A percentile compares a stretch with the other conserved stretches of the same genome.
phyloP scores from a whole-genome alignment of 1,139 yeast genomes.

The Geotrichum carabidarum region DNA sequence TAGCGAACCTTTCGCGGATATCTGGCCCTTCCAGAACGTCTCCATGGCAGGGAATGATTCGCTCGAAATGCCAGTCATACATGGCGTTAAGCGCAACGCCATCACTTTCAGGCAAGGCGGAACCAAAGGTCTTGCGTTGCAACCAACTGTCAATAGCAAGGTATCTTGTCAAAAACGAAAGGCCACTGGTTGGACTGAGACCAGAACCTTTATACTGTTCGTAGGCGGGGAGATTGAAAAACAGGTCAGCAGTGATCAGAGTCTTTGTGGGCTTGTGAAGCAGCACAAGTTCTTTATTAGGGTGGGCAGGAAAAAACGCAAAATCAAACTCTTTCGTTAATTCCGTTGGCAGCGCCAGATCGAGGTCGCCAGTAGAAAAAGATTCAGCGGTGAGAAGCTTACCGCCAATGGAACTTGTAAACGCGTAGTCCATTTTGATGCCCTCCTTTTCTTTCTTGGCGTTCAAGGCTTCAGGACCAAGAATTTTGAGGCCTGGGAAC shows the following conservation, averaged over 20 bases:
- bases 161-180: slow-evolving; percentile 39
- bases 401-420: slow-evolving; percentile 25
- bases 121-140: slow-evolving; percentile 36
- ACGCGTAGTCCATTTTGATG: slow-evolving; percentile 38
- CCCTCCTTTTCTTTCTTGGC: slow-evolving; percentile 35
- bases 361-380: slow-evolving; percentile 20
- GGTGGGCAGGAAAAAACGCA: slow-evolving; percentile 51
- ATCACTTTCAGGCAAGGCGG: slow-evolving; percentile 30
- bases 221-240: slow-evolving; percentile 46
- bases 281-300: slow-evolving; percentile 52
- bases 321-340: slow-evolving; percentile 46
- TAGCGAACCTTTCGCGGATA: slow-evolving; percentile 37
- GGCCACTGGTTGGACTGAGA: slow-evolving; percentile 43
- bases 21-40: slow-evolving; percentile 43
- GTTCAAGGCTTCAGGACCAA: slow-evolving; percentile 45
- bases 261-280: slow-evolving; percentile 46
- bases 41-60: slow-evolving; percentile 57
- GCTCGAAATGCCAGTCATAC: slow-evolving; percentile 46
- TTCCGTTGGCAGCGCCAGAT: slow-evolving; percentile 26
- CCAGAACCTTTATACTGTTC: slow-evolving; percentile 44
- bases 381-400: slow-evolving; percentile 21
- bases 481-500: slow-evolving; percentile 47
- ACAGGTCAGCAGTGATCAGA: slow-evolving; percentile 52
- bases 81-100: slow-evolving; percentile 36
- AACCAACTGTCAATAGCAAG: slow-evolving; percentile 37